Conservation (phyloP, 2,329 filamentous ascomycete genomes). For the Pseudodiploospora longispora region DNA sequence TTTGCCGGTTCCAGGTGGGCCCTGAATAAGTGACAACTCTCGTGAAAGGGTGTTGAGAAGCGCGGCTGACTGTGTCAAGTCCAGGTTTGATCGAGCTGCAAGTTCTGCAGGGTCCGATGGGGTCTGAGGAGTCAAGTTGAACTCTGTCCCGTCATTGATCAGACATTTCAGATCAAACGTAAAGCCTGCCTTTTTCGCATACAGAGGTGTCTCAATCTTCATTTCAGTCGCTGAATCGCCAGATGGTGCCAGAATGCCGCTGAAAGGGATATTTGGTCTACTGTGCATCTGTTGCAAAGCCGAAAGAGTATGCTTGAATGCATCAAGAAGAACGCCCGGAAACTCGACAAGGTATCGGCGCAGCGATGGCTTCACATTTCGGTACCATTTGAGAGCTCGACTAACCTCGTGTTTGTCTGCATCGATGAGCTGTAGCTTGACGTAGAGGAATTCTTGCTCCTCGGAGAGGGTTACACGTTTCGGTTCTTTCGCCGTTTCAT, state of each 20-base stretch:
- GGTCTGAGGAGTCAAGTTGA: slow-evolving; percentile 15
- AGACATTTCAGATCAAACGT: slow-evolving; percentile 25
- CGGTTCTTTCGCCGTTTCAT: slow-evolving; percentile 8
- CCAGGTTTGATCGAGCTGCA: slow-evolving; percentile 36
- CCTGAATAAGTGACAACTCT: slow-evolving; percentile 55
- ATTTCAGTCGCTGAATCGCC: slow-evolving; percentile 11
- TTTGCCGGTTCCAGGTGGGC: slow-evolving; percentile 65
- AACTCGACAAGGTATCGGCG: slow-evolving; percentile 47
- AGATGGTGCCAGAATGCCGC: slow-evolving; percentile 34
- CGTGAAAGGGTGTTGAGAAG: slow-evolving; percentile 44
- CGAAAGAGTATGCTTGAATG: slow-evolving; percentile 49
- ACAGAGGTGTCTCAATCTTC: slow-evolving; percentile 38
- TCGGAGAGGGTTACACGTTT: slow-evolving; percentile 21
- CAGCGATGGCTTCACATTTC: slow-evolving; percentile 6
- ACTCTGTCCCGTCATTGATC: slow-evolving; percentile 2
- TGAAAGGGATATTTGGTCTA: slow-evolving; percentile 38
- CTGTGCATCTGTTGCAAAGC: slow-evolving; percentile 46
- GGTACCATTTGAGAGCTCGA: slow-evolving; percentile 23
- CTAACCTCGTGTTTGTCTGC: slow-evolving; percentile 12
- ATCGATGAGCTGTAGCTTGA: slow-evolving; percentile 23
- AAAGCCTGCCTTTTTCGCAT: slow-evolving; percentile 41
- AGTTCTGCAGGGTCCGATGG: slow-evolving; percentile 16
- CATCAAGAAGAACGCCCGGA: slow-evolving; percentile 48
- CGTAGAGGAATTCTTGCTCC: slow-evolving; percentile 20
- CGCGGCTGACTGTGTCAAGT: slow-evolving; percentile 42